Conservation (phyloP, 805 yeast genomes). For the Wickerhamomyces canadensis region DNA sequence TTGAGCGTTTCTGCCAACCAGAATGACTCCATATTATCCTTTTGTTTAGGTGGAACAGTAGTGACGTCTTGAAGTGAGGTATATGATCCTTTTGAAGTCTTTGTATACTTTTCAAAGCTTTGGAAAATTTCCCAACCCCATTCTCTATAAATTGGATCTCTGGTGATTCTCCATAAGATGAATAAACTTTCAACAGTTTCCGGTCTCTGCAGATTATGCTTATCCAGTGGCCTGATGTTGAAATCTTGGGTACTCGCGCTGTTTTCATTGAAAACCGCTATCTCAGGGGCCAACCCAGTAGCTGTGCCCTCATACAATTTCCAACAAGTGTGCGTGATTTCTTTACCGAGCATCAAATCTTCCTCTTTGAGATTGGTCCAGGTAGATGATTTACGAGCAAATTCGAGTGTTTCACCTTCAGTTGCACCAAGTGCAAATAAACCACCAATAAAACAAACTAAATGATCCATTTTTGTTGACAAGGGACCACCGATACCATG, state of each 20-base stretch:
- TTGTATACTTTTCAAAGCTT: constrained; percentile 57
- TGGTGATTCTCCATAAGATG: constrained; percentile 72
- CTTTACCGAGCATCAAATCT: constrained; percentile 68
- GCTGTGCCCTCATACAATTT: constrained; percentile 69
- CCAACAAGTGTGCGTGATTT: constrained; percentile 75
- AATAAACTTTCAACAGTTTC: constrained; percentile 90
- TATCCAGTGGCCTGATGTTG: constrained; percentile 61
- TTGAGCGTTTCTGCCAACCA: constrained; percentile 94
- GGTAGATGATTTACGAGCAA: constrained; percentile 45
- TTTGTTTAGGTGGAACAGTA: constrained; percentile 39
- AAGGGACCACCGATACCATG: constrained; percentile 56
- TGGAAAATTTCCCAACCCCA: constrained; percentile 89
- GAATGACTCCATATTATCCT: constrained; percentile 83
- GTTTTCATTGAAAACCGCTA: constrained; percentile 72
- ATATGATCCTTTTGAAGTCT: constrained; percentile 46
- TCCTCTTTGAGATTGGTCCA: constrained; percentile 58
- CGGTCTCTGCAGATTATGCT: constrained; percentile 86
- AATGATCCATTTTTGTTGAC: constrained; percentile 82
- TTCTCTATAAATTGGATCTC: constrained; percentile 73
- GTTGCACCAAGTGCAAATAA: constrained; percentile 87
- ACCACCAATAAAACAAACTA: constrained; percentile 90
- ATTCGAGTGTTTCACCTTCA: constrained; percentile 51
- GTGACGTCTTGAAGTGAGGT: constrained; percentile 67
- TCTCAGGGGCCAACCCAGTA: constrained; percentile 86
- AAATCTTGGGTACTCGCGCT: constrained; percentile 46